Conservation (phyloP, 208 protist species). For the Endotrypanum monterogeii region DNA sequence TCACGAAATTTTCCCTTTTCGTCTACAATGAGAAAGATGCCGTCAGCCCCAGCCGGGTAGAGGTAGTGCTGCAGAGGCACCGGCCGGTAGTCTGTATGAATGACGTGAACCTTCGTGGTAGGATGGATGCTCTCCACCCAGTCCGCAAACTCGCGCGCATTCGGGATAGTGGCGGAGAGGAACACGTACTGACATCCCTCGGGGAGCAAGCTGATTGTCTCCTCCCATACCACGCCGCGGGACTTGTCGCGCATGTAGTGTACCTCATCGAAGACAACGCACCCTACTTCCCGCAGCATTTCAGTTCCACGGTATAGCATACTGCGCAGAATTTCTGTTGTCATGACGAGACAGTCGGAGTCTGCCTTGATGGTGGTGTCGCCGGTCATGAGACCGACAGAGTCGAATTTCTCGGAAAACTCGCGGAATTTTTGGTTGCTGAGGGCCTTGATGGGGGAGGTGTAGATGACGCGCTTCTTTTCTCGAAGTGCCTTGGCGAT, state of each 20-base stretch:
- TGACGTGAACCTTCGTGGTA: slow-evolving; percentile 97
- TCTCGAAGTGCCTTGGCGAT: slow-evolving; percentile 98
- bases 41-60: slow-evolving; percentile 96
- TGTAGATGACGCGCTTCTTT: slow-evolving; percentile 99
- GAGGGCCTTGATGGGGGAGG: slow-evolving; percentile 99
- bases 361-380: slow-evolving; percentile 99
- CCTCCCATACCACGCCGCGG: slow-evolving; percentile 99
- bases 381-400: slow-evolving; percentile 99
- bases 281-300: slow-evolving; percentile 99
- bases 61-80: slow-evolving; percentile 99
- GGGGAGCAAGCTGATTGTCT: slow-evolving; percentile 99
- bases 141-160: slow-evolving; percentile 99
- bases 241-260: slow-evolving; percentile 99
- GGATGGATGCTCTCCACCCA: slow-evolving; percentile 99
- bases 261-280: slow-evolving; percentile 99
- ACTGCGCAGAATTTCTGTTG: slow-evolving; percentile 99
- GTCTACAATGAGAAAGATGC: slow-evolving; percentile 97
- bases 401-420: slow-evolving; percentile 97
- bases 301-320: slow-evolving; percentile 99
- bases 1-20: slow-evolving; percentile 95
- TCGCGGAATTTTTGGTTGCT: slow-evolving; percentile 99
- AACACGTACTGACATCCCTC: slow-evolving; percentile 99
- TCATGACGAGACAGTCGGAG: slow-evolving; percentile 99
- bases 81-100: slow-evolving; percentile 99
- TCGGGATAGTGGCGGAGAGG: slow-evolving; percentile 99